Conservation (phyloP, 1,284 basidiomycete genomes). For the Amylostereum areolatum region DNA sequence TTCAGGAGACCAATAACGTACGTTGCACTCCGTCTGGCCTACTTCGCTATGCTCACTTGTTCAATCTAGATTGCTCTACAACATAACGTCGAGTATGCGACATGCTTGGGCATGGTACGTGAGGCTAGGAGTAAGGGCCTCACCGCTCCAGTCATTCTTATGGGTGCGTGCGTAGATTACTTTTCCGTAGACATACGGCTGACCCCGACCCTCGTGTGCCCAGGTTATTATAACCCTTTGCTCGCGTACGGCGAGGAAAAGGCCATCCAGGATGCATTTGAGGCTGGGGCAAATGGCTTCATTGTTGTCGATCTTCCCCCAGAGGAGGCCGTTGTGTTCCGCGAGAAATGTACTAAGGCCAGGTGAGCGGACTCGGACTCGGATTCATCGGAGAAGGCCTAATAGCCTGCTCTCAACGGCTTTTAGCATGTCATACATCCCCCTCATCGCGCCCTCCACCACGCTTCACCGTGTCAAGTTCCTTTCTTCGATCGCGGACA, state of each 20-base stretch:
- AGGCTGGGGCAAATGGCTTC: slow-evolving; percentile 94
- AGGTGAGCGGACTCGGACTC: slow-evolving; percentile 46
- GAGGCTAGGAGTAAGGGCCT: slow-evolving; percentile 82
- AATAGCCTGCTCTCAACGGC: not conserved
- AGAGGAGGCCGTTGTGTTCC: slow-evolving; percentile 90
- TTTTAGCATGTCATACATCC: slow-evolving; percentile 88
- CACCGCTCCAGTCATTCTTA: slow-evolving; percentile 83
- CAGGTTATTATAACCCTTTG: slow-evolving; percentile 96
- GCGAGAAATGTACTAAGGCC: slow-evolving; percentile 77
- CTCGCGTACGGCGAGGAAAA: slow-evolving; percentile 94
- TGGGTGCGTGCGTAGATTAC: slow-evolving; percentile 57
- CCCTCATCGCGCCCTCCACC: slow-evolving; percentile 93
- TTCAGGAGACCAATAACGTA: slow-evolving; percentile 90
- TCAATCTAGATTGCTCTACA: slow-evolving; percentile 67
- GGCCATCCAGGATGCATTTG: slow-evolving; percentile 83
- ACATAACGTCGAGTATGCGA: slow-evolving; percentile 72
- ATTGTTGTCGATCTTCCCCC: slow-evolving; percentile 98
- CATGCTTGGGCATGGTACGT: slow-evolving; percentile 70
- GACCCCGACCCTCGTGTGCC: not conserved
- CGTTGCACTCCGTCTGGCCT: slow-evolving; percentile 21
- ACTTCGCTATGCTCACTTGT: not conserved
- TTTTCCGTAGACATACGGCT: not conserved
- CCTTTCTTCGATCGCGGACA: slow-evolving; percentile 88
- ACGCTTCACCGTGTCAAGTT: slow-evolving; percentile 85
- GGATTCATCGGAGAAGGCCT: no score